Evolutionary conservation across 495 filamentous ascomycete genomes (phyloP).

Genomic region (Penicillium paradoxum): DNA sequence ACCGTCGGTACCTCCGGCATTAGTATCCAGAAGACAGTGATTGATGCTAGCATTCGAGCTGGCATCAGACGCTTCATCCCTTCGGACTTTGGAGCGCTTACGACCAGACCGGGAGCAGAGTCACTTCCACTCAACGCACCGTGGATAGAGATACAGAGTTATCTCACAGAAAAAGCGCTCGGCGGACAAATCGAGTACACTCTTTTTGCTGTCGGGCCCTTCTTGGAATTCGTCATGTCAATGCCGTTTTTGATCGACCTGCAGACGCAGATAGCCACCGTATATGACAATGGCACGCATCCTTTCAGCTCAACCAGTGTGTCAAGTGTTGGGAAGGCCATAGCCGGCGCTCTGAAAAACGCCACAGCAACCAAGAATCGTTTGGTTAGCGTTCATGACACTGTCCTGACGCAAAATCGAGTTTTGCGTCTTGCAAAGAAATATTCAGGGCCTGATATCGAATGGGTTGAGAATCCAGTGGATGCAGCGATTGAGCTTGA

Average conservation of each 20-base stretch:
- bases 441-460: background rate
- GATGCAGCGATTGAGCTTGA: background rate
- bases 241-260: background rate
- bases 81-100: slow-evolving; percentile 35
- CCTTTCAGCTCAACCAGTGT: background rate
- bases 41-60: slow-evolving; percentile 47
- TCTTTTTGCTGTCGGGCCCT: background rate
- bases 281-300: background rate
- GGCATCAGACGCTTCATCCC: slow-evolving; percentile 53
- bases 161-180: background rate
- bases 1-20: slow-evolving; percentile 24
- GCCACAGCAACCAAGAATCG: too few relatives aligned
- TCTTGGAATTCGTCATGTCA: slow-evolving; percentile 1
- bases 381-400: too few relatives aligned
- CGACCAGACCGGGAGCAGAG: background rate
- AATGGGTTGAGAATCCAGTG: background rate
- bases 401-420: background rate
- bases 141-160: too few relatives aligned
- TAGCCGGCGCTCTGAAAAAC: too few relatives aligned
- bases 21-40: slow-evolving; percentile 34
- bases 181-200: background rate
- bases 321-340: background rate
- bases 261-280: background rate
- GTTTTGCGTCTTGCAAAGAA: background rate
- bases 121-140: background rate